phyloP scores from a whole-genome alignment of 2,329 filamentous ascomycete genomes.

The Zalaria obscura region DNA sequence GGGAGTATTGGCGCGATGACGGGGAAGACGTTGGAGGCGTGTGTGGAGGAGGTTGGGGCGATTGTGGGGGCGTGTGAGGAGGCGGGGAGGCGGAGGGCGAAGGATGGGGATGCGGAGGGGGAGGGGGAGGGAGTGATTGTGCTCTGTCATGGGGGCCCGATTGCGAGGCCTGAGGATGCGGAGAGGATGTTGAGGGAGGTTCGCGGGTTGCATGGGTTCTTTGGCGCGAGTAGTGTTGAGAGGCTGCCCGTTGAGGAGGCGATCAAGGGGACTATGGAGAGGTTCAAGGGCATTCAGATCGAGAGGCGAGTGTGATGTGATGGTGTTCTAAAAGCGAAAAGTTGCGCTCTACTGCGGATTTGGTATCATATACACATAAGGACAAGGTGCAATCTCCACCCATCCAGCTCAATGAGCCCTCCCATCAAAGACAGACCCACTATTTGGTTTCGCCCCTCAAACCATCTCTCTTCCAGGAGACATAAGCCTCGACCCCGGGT shows the following conservation, averaged over 20 bases:
- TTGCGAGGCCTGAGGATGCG: constrained; percentile 49
- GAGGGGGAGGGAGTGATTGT: constrained; percentile 42
- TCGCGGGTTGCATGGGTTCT: constrained; percentile 56
- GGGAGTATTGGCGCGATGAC: constrained; percentile 51
- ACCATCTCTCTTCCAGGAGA: too few species aligned
- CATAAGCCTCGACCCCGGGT: too few species aligned
- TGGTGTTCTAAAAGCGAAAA: too few species aligned
- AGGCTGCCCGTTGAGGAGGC: constrained; percentile 53
- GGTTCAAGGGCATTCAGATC: constrained; percentile 31
- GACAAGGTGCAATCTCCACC: too few species aligned
- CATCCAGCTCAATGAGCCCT: too few species aligned
- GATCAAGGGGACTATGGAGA: constrained; percentile 42
- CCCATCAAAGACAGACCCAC: too few species aligned
- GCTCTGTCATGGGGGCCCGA: constrained; percentile 57
- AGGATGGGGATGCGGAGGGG: too few species aligned
- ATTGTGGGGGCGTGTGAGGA: constrained; percentile 46
- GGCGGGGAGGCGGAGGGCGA: constrained; percentile 25
- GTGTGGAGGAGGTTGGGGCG: constrained; percentile 45
- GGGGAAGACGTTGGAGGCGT: constrained; percentile 49
- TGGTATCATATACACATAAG: too few species aligned
- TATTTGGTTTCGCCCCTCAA: too few species aligned
- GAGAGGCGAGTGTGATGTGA: not conserved
- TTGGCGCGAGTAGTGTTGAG: constrained; percentile 58
- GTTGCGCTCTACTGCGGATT: too few species aligned
- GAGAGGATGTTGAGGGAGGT: constrained; percentile 46